Conservation (phyloP, 1,139 yeast species). For the Yamadazyma dendronema region DNA sequence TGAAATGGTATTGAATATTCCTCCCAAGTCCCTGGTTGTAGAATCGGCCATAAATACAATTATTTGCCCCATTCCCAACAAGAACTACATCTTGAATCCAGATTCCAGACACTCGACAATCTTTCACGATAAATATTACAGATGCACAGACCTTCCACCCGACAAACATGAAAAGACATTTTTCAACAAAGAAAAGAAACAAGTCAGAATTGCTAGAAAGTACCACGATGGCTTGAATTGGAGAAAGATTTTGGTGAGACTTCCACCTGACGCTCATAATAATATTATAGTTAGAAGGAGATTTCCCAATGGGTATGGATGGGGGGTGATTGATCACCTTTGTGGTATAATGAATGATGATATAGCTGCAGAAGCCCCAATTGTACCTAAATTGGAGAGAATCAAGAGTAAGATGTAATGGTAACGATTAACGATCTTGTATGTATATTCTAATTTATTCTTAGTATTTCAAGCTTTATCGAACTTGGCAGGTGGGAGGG, state of each 20-base stretch:
- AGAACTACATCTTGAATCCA: slow-evolving; percentile 33
- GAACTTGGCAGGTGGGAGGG: slow-evolving; percentile 19
- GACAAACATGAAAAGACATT: slow-evolving; percentile 12
- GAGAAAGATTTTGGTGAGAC: slow-evolving; percentile 85
- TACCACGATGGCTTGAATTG: slow-evolving; percentile 80
- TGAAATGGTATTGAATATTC: slow-evolving; percentile 24
- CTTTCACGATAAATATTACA: slow-evolving; percentile 79
- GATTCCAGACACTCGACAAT: slow-evolving; percentile 52
- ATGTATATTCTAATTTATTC: too few species aligned
- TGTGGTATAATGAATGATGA: slow-evolving; percentile 20
- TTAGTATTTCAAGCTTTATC: too few species aligned
- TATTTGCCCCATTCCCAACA: slow-evolving; percentile 44
- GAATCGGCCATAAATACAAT: slow-evolving; percentile 44
- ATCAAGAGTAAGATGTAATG: slow-evolving; percentile 16
- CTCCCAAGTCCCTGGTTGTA: slow-evolving; percentile 46
- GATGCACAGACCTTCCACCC: slow-evolving; percentile 59
- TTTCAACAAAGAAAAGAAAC: slow-evolving; percentile 44
- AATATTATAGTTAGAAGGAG: slow-evolving; percentile 86
- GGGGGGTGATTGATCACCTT: slow-evolving; percentile 75
- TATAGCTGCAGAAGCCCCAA: not conserved
- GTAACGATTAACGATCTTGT: not conserved
- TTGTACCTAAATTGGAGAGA: slow-evolving; percentile 4
- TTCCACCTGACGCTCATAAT: slow-evolving; percentile 95
- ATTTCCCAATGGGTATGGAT: slow-evolving; percentile 92
- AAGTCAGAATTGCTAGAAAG: slow-evolving; percentile 77